Evolutionary conservation across 2,329 filamentous ascomycete species (phyloP).

Genomic region (Cladosporium colombiae): DNA sequence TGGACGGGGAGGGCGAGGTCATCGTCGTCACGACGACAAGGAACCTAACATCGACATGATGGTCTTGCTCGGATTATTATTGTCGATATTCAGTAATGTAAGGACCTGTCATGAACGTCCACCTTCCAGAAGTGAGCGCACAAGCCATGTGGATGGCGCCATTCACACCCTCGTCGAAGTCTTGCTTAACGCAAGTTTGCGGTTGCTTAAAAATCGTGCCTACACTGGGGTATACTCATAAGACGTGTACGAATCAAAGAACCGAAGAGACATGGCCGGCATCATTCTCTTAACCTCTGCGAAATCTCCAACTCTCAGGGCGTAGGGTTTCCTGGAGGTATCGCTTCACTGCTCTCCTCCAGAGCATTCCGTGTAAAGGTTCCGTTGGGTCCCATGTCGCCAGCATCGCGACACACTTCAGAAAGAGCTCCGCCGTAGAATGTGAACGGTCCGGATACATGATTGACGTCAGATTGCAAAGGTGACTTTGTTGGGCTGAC

Average conservation of each 20-base stretch:
- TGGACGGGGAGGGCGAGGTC: neutral
- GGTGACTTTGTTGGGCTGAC: neutral
- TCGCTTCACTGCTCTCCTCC: neutral
- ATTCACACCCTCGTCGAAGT: too few species aligned
- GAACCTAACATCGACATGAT: neutral
- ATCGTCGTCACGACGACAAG: neutral
- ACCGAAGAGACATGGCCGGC: neutral
- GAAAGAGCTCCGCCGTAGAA: neutral
- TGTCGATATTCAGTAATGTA: neutral
- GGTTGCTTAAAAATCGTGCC: neutral
- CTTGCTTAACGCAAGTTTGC: neutral
- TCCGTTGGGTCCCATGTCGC: neutral
- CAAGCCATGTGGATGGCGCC: too few species aligned
- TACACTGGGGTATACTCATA: neutral
- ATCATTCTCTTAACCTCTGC: neutral
- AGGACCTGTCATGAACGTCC: too few species aligned
- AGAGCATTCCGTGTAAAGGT: neutral
- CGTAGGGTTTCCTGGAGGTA: neutral
- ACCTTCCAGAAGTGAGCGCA: neutral
- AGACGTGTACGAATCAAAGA: neutral
- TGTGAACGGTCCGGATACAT: neutral
- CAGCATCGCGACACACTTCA: neutral
- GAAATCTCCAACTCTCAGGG: neutral
- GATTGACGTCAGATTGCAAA: neutral
- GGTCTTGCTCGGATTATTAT: neutral